Conservation (phyloP, 805 yeast species). For the Saccharomycopsis selenospora region DNA sequence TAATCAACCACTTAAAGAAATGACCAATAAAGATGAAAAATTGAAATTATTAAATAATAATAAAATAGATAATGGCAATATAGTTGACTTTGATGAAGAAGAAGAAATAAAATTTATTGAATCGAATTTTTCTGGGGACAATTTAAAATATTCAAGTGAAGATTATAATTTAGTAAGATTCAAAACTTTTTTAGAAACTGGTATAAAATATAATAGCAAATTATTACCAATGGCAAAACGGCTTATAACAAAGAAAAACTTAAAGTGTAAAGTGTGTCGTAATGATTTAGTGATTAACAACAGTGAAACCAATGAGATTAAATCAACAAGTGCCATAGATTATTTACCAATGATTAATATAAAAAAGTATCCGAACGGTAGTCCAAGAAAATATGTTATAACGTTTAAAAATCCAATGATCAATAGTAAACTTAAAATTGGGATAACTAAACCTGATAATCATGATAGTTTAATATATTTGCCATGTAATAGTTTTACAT, state of each 20-base stretch:
- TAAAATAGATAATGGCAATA: no score
- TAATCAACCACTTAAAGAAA: no score
- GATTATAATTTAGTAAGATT: no score
- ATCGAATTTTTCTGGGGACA: no score
- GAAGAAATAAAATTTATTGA: no score
- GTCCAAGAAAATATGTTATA: background rate
- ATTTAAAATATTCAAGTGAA: no score
- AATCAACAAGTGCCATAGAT: background rate
- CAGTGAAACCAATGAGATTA: conserved; percentile 1
- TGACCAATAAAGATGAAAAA: no score
- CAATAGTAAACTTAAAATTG: background rate
- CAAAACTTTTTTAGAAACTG: background rate
- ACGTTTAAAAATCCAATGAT: background rate
- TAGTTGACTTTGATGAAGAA: no score
- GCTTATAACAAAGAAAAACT: background rate
- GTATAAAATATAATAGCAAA: background rate
- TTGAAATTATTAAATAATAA: no score
- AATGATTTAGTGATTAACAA: background rate
- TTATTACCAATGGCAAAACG: background rate
- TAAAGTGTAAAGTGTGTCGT: conserved; percentile 1
- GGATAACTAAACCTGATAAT: background rate
- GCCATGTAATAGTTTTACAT: background rate
- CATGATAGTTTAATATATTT: background rate
- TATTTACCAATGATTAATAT: background rate
- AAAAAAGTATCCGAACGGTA: background rate